phyloP scores from a whole-genome alignment of 148 eudicot genomes.

The Heliamphora exappendiculata region DNA sequence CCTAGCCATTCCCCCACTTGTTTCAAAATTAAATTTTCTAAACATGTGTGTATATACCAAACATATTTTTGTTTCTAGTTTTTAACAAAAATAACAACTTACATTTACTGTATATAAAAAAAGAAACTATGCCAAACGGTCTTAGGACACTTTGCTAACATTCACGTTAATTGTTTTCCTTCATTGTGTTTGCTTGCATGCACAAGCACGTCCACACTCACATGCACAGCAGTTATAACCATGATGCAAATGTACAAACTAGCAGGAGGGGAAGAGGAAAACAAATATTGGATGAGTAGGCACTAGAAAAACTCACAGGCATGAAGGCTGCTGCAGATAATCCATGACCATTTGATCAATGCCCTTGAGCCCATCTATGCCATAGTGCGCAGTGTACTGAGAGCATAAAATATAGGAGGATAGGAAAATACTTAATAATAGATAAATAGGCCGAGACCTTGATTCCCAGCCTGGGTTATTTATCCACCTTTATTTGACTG shows the following conservation, averaged over 20 bases:
- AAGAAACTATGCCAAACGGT: too few species aligned
- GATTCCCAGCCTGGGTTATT: too few species aligned
- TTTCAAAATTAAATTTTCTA: too few species aligned
- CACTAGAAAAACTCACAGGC: conserved; percentile 41
- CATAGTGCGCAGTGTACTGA: conserved; percentile 39
- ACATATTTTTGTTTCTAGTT: too few species aligned
- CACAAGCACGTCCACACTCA: background rate
- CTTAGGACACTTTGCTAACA: background rate
- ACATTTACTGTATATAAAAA: background rate
- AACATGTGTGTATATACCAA: too few species aligned
- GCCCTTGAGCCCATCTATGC: conserved; percentile 38
- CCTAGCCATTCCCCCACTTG: too few species aligned
- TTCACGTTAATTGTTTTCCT: background rate
- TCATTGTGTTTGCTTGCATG: background rate
- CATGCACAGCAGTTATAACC: background rate
- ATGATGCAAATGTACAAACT: background rate
- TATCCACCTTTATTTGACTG: too few species aligned
- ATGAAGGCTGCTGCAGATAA: conserved; percentile 48
- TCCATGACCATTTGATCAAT: conserved; percentile 54
- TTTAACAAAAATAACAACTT: background rate
- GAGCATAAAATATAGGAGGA: background rate
- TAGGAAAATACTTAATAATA: too few species aligned
- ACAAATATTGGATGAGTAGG: background rate
- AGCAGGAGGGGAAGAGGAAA: background rate
- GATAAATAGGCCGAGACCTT: too few species aligned